phyloP scores from a whole-genome alignment of 768 basidiomycete genomes.

The Auricularia sp. region DNA sequence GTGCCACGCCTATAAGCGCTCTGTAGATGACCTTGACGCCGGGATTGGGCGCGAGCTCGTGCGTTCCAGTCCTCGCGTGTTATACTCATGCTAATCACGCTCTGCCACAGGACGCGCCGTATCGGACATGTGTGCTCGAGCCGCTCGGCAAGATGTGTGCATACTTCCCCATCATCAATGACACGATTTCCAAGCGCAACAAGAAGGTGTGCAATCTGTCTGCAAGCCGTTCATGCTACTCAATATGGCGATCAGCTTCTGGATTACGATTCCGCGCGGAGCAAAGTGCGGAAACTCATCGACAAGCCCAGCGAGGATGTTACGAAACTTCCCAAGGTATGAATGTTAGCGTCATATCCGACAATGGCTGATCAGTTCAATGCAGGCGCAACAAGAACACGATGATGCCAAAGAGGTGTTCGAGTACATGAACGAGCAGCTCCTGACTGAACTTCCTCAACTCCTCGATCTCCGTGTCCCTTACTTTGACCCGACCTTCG shows the following conservation, averaged over 20 bases:
- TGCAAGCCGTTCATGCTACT: slow-evolving; percentile 28
- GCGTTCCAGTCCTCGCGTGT: slow-evolving; percentile 19
- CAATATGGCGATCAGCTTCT: slow-evolving; percentile 33
- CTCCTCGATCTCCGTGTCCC: slow-evolving; percentile 91
- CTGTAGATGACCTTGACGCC: slow-evolving; percentile 86
- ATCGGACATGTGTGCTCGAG: slow-evolving; percentile 88
- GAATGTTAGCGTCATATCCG: slow-evolving; percentile 28
- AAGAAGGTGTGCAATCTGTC: slow-evolving; percentile 61
- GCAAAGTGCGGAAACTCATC: slow-evolving; percentile 76
- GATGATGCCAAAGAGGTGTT: slow-evolving; percentile 94
- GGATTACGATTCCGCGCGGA: slow-evolving; percentile 90
- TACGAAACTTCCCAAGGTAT: slow-evolving; percentile 65
- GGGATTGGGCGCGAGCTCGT: slow-evolving; percentile 80
- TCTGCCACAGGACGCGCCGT: slow-evolving; percentile 70
- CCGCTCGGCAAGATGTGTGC: slow-evolving; percentile 95
- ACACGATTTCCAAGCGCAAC: slow-evolving; percentile 87
- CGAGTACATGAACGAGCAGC: slow-evolving; percentile 84
- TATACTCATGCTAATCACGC: not conserved
- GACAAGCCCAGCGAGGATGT: slow-evolving; percentile 93
- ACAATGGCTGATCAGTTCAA: not conserved
- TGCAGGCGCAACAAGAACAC: slow-evolving; percentile 85
- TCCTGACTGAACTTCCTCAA: slow-evolving; percentile 83
- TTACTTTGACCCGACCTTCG: slow-evolving; percentile 97
- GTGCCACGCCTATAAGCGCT: slow-evolving; percentile 89
- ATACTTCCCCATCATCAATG: slow-evolving; percentile 88